Base-by-base conservation (phyloP, 2,329 filamentous ascomycete genomes). In the Claviceps sp. region DNA sequence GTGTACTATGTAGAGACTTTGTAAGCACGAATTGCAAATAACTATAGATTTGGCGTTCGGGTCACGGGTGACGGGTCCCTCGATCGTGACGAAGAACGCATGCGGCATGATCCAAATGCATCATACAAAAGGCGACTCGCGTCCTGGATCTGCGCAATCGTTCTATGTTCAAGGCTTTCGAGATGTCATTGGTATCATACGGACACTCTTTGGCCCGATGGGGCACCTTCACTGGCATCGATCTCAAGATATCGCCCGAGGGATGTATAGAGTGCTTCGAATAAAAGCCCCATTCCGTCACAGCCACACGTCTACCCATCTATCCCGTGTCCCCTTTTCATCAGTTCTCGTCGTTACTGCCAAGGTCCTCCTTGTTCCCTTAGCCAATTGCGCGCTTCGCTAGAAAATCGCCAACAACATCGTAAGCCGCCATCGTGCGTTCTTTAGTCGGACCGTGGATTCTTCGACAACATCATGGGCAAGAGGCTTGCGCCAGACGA, bases 321-420 rank as follows among this genome's bases (percentile, higher is more conserved):
- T n/a, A 7, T 6, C 5, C 18, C 41, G 7, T 67, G 68, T 71
- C 4, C 64, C 71, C 38, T 71, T 69, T 2, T 68, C 71, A 61
- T 66, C 67, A 38, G 69, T 72, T 2, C 74, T 79, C 0, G 76
- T 94, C 47, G 87, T 89, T n/a, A 91, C 93, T 2, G 95, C 88
- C 57, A 96, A 96, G 75, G 89, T 96, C 47, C 79, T 96, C 51
- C 81, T 97, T 54, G 88, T 95, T 22, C 91, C 91, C 36, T 78
- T 97, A 42, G 95, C 89, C 51, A 81, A 78, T 61, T 86, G 95
- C 66, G 69, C 80, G 48, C 80, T 84, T 58, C 95, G 96, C 75
- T 79, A 79, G 60, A 87, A 89, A 16, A 76, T 87, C 47, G 74
- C 89, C 50, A 77, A 79, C 61, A 75, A 79, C 59, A 72, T 97